A percentile compares a stretch with the other conserved stretches of the same genome.
These are phyloP conservation scores for Sequoia sempervirens DNA, from an alignment of 75 land plant species.

Conservation along the genomic window DNA sequence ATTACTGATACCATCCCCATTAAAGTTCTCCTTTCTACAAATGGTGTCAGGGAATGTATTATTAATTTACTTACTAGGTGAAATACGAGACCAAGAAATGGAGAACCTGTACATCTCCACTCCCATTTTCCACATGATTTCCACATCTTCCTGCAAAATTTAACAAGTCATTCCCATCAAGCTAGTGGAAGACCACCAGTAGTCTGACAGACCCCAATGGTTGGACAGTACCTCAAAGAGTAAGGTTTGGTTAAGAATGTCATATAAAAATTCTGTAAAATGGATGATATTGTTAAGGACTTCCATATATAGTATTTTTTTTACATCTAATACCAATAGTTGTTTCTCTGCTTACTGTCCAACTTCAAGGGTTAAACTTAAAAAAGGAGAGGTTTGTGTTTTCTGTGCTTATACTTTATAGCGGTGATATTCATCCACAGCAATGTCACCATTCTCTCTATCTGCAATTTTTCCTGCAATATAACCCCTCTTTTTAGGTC, in stretches of 20 bases:
- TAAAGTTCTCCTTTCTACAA: neutral
- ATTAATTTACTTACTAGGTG: slow-evolving; percentile 5
- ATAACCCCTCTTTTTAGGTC: neutral
- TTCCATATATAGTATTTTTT: no score
- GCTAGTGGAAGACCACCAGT: neutral
- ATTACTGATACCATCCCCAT: neutral
- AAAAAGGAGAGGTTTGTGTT: neutral
- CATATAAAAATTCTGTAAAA: no score
- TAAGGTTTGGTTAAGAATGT: no score
- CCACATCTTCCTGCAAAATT: slow-evolving; percentile 16
- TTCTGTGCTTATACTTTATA: slow-evolving; percentile 12
- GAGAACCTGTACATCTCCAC: slow-evolving; percentile 25
- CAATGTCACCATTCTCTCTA: slow-evolving; percentile 9
- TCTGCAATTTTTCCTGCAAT: slow-evolving; percentile 18
- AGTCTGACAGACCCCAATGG: no score
- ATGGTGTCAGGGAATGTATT: neutral
- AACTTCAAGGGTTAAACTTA: neutral
- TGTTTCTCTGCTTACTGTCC: no score
- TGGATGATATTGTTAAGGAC: no score
- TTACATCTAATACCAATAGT: no score
- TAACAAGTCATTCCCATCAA: neutral
- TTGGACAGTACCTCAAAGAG: no score
- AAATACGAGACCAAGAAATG: slow-evolving; percentile 21
- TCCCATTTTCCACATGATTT: slow-evolving; percentile 24
- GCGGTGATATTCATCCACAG: slow-evolving; percentile 18